Conservation (phyloP, 2,329 filamentous ascomycete genomes). For the Gaeumannomyces tritici region DNA sequence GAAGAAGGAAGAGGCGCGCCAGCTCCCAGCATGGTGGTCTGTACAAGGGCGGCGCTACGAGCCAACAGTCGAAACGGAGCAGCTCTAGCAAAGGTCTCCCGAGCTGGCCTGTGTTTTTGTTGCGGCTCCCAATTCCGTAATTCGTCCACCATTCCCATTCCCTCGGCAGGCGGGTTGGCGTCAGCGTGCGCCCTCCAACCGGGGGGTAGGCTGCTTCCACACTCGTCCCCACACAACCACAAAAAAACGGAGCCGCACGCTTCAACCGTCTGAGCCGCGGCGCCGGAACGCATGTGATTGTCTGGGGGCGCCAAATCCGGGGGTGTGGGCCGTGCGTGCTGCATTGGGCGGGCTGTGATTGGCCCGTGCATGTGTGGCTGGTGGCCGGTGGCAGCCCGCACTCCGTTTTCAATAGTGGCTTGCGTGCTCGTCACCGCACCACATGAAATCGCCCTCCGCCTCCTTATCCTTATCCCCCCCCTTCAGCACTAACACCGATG, state of each 20-base stretch:
- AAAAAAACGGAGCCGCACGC: background rate
- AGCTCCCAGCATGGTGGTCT: background rate
- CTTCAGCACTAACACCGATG: background rate
- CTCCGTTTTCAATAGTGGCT: no score
- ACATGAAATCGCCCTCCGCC: background rate
- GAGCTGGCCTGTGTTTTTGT: background rate
- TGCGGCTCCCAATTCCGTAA: background rate
- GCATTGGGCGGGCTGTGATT: background rate
- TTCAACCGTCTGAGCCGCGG: background rate
- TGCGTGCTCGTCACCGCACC: background rate
- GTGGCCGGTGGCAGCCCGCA: background rate
- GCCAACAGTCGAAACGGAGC: background rate
- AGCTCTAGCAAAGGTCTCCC: background rate
- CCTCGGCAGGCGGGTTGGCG: constrained; percentile 10
- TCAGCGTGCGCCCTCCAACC: constrained; percentile 6
- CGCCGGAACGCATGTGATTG: constrained; percentile 11
- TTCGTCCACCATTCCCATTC: constrained; percentile 5
- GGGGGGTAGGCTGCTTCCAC: no score
- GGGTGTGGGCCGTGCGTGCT: background rate
- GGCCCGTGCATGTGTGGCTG: background rate
- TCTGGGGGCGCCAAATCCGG: background rate
- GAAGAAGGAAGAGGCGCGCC: background rate
- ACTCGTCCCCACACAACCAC: background rate
- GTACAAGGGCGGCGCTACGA: background rate
- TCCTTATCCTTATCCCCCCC: background rate